These are phyloP conservation scores for Ananas comosus DNA, from an alignment of 176 grass and related monocot species.

Conservation along the genomic window DNA sequence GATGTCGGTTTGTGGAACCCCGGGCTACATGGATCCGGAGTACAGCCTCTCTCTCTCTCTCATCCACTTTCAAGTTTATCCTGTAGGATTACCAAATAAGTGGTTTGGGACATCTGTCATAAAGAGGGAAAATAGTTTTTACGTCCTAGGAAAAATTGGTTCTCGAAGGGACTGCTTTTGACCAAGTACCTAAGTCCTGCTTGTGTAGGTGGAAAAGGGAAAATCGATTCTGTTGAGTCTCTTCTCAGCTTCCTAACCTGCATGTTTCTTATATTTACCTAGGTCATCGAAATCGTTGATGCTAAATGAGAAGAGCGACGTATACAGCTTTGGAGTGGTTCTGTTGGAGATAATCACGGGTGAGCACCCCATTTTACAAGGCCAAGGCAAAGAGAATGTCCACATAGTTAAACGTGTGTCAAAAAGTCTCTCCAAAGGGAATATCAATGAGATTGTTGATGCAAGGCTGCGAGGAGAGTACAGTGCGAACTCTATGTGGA, in stretches of 20 bases:
- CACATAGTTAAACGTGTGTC: slow-evolving; percentile 19
- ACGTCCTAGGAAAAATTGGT: background rate
- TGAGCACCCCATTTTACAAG: slow-evolving; percentile 5
- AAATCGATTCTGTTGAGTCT: too few species aligned
- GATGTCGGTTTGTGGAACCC: slow-evolving; percentile 14
- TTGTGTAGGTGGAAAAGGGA: too few species aligned
- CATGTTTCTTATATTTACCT: too few species aligned
- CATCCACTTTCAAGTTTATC: too few species aligned
- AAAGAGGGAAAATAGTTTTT: background rate
- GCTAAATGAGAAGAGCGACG: slow-evolving; percentile 19
- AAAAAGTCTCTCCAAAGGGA: slow-evolving; percentile 12
- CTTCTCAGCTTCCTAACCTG: too few species aligned
- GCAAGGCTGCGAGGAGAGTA: slow-evolving; percentile 13
- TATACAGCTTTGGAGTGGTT: slow-evolving; percentile 8
- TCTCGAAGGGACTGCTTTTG: too few species aligned
- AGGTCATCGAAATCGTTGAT: too few species aligned
- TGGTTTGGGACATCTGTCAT: too few species aligned
- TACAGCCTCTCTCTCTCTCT: slow-evolving; percentile 3
- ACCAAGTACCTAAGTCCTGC: too few species aligned
- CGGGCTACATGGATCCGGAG: slow-evolving; percentile 41
- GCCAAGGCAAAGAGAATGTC: background rate
- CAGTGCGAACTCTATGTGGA: slow-evolving; percentile 18
- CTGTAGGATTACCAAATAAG: too few species aligned
- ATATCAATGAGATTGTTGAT: slow-evolving; percentile 14
- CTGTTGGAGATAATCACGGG: slow-evolving; percentile 14